Base-by-base conservation (phyloP, 495 filamentous ascomycete species). In the Lasiosphaeria miniovina region DNA sequence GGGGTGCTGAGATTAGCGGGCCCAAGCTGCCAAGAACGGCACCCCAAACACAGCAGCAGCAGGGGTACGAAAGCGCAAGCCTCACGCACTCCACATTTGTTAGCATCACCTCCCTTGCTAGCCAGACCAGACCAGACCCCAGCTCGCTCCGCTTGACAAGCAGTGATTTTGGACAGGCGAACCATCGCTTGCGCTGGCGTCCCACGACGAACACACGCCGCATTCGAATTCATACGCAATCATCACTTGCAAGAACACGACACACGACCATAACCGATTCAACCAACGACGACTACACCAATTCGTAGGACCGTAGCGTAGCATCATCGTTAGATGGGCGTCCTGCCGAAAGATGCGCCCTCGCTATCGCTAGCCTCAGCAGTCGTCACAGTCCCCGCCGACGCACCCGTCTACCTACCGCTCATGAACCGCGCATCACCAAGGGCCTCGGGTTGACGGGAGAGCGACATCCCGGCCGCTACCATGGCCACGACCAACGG, bases 401-500 rank as follows among this genome's bases (percentile, higher is more conserved):
- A 24, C 24, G 24, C 24, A 24, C 24, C 24, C 24, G 24, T 24
- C 24, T 24, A 46, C 8, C 17, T 36, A 34, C 3, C 36, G 32
- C 68, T 68, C 59, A 71, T 71, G 69, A 71, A 56, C 52, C 59
- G 43, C 53, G 54, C 43, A 31, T 24, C 24, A 24, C 24, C 54
- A 14, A 7, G 53, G 33, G 34, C 54, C 61, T 50, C 40, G 53
- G 55, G 53, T 57, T 65, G 67, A 65, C 65, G 52, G 66, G 64
- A 61, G 62, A 58, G 55, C 62, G 51, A 45, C 56, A 41, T 38
- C 45, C 24, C 40, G 48, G 50, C 55, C 41, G 57, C 36, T 54
- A 45, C 52, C 61, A 65, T 65, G 62, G 52, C 68, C 36, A 63
- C 61, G 63, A 66, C 51, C 35, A 68, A 64, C 60, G 68, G 71